These are phyloP conservation scores for Boletus subcaerulescens DNA, from an alignment of 768 basidiomycete species.

Conservation along the genomic window DNA sequence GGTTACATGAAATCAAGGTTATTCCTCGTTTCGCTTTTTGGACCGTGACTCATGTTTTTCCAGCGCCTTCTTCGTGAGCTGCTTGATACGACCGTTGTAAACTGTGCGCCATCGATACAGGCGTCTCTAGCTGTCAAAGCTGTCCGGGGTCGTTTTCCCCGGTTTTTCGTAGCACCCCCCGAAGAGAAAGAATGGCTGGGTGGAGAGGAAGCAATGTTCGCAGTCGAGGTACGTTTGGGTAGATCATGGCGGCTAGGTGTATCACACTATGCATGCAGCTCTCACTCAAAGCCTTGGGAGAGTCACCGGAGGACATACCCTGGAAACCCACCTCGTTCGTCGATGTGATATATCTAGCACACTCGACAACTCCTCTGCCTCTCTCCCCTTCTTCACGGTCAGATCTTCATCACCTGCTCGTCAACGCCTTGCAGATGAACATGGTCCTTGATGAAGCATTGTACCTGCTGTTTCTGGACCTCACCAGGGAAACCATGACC, in stretches of 20 bases:
- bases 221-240: constrained; percentile 39
- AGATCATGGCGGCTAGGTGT: background rate
- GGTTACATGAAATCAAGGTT: constrained; percentile 21
- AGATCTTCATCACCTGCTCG: constrained; percentile 39
- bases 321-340: constrained; percentile 25
- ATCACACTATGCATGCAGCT: constrained; percentile 16
- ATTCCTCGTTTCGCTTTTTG: background rate
- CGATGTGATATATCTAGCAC: constrained; percentile 27
- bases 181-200: constrained; percentile 36
- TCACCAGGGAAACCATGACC: constrained; percentile 11
- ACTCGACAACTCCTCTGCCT: constrained; percentile 12
- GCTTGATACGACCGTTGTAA: constrained; percentile 36
- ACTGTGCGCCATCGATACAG: constrained; percentile 39
- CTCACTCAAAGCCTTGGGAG: constrained; percentile 36
- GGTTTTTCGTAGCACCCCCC: constrained; percentile 37
- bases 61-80: constrained; percentile 31
- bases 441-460: constrained; percentile 56
- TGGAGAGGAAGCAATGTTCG: constrained; percentile 37
- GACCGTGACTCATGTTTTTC: background rate
- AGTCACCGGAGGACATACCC: background rate
- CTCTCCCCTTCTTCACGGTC: constrained; percentile 13
- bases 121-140: constrained; percentile 45
- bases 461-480: constrained; percentile 46
- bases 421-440: constrained; percentile 53
- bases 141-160: constrained; percentile 45